phyloP scores from a whole-genome alignment of 345 rosid genomes.

The Lepidium aucheri region DNA sequence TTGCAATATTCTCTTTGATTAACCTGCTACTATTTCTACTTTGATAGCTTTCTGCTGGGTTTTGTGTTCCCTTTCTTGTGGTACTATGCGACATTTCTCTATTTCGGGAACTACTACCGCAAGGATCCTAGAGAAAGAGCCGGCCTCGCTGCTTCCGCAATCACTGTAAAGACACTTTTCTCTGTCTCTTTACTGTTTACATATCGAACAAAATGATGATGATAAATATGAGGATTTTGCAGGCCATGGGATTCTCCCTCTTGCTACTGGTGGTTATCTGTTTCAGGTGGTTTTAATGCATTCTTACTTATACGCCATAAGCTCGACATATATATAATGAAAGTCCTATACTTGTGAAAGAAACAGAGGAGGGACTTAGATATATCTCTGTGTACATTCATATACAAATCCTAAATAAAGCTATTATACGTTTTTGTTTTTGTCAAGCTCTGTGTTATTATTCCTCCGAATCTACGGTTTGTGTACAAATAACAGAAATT shows the following conservation, averaged over 20 bases:
- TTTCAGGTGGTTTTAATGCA: slow-evolving; percentile 28
- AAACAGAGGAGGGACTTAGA: slow-evolving; percentile 1
- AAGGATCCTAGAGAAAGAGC: slow-evolving; percentile 98
- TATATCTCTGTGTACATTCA: slow-evolving; percentile 17
- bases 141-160: slow-evolving; percentile 98
- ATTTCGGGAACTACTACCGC: slow-evolving; percentile 85
- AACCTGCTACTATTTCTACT: not conserved
- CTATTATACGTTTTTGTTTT: not conserved
- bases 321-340: not conserved
- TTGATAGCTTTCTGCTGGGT: slow-evolving; percentile 72
- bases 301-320: not conserved
- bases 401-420: not conserved
- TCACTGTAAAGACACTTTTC: slow-evolving; percentile 45
- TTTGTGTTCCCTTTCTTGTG: slow-evolving; percentile 77
- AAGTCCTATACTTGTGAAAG: slow-evolving; percentile 13
- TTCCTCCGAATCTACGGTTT: not conserved
- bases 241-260: slow-evolving; percentile 83
- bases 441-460: not conserved
- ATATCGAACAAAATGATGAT: not conserved
- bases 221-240: slow-evolving; percentile 19
- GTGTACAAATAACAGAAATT: not conserved
- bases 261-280: slow-evolving; percentile 41
- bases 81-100: slow-evolving; percentile 86
- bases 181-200: not conserved
- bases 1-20: not conserved